These are phyloP conservation scores for Ricinus communis DNA, from an alignment of 345 rosid species.

Conservation along the genomic window DNA sequence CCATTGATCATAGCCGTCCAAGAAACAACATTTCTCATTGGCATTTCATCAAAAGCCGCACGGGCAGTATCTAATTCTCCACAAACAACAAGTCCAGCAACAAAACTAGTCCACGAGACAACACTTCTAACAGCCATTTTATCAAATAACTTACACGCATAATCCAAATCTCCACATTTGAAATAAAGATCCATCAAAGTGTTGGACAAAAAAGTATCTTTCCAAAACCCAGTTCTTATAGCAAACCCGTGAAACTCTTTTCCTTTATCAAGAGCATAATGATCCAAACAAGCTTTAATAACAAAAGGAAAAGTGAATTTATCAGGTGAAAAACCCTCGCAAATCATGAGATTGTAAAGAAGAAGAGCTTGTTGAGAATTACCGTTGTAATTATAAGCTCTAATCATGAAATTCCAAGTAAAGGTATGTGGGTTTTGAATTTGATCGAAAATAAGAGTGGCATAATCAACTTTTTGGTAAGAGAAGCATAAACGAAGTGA, in stretches of 20 bases:
- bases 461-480: constrained; percentile 42
- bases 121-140: constrained; percentile 50
- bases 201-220: constrained; percentile 54
- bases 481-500: constrained; percentile 50
- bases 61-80: constrained; percentile 51
- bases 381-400: constrained; percentile 43
- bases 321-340: constrained; percentile 45
- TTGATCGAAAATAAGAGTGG: constrained; percentile 51
- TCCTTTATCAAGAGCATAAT: constrained; percentile 35
- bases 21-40: constrained; percentile 58
- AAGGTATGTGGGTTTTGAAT: constrained; percentile 39
- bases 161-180: constrained; percentile 42
- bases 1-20: constrained; percentile 77
- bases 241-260: constrained; percentile 62
- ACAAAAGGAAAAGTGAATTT: constrained; percentile 78
- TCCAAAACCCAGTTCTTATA: constrained; percentile 49
- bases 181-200: constrained; percentile 65
- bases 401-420: constrained; percentile 76
- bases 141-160: constrained; percentile 53
- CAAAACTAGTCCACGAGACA: constrained; percentile 72
- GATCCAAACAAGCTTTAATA: constrained; percentile 54
- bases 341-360: constrained; percentile 56
- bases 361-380: constrained; percentile 50
- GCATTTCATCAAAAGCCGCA: constrained; percentile 49
- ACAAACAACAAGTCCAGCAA: constrained; percentile 55